These are phyloP conservation scores for Fonsecaea nubica DNA, from an alignment of 2,329 filamentous ascomycete species.

Conservation along the genomic window DNA sequence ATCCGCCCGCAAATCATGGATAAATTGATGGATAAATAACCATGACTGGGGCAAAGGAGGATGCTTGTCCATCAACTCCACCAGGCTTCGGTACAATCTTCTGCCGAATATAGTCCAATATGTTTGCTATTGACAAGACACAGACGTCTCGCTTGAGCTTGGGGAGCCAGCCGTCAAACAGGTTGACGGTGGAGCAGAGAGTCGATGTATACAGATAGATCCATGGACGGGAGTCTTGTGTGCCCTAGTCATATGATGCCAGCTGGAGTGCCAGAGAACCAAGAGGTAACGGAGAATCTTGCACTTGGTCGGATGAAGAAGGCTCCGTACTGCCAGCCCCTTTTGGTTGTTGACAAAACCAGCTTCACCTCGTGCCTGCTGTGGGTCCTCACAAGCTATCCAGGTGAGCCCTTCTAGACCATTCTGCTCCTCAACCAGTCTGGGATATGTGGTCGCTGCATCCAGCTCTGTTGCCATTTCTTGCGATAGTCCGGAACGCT, in stretches of 20 bases:
- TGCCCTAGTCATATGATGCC: not conserved
- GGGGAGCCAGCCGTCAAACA: not conserved
- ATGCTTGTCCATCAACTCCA: not conserved
- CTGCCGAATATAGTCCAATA: constrained; percentile 10
- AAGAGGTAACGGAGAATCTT: too few species aligned
- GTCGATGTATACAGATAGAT: not conserved
- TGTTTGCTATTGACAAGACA: not conserved
- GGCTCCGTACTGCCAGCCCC: not conserved
- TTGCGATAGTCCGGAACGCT: constrained; percentile 59
- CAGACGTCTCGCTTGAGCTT: not conserved
- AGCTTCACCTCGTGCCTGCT: not conserved
- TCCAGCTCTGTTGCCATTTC: constrained; percentile 68
- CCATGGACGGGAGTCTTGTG: not conserved
- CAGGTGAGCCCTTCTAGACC: not conserved
- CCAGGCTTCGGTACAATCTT: constrained; percentile 21
- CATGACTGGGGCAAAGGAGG: constrained; percentile 1
- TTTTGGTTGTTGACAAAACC: not conserved
- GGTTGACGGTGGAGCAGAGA: not conserved
- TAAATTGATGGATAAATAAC: constrained; percentile 25
- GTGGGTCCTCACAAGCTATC: not conserved
- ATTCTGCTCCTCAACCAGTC: constrained; percentile 53
- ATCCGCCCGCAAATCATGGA: constrained; percentile 16
- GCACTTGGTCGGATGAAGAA: too few species aligned
- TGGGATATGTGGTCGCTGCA: constrained; percentile 63
- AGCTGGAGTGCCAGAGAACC: too few species aligned